Evolutionary conservation across 208 protist species (phyloP).

Genomic region (Leishmania tarentolae): DNA sequence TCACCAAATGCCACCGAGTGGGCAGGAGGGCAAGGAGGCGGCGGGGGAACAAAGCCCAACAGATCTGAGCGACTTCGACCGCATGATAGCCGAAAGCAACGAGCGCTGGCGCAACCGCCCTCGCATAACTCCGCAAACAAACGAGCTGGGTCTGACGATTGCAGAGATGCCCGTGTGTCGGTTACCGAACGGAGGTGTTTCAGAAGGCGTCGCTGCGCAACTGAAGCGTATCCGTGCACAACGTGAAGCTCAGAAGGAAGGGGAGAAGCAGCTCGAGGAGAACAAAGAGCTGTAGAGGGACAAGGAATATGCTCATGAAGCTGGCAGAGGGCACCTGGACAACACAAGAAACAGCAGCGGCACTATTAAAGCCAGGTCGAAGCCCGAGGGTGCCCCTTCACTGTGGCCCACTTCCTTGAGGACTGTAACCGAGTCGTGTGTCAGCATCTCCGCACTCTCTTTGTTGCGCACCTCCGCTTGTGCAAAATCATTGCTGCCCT

Average conservation of each 20-base stretch:
- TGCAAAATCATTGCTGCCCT: background rate
- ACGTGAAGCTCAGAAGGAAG: slow-evolving; percentile 12
- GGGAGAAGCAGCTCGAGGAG: slow-evolving; percentile 1
- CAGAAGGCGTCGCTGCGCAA: slow-evolving; percentile 1
- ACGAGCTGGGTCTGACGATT: background rate
- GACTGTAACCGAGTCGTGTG: background rate
- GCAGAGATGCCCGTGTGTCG: slow-evolving; percentile 14
- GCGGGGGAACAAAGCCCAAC: background rate
- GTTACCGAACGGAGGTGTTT: slow-evolving; percentile 24
- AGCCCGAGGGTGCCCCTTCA: background rate
- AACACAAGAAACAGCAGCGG: slow-evolving; percentile 3
- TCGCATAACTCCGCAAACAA: background rate
- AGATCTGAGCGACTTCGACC: background rate
- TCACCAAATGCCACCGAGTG: background rate
- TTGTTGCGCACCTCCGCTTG: background rate
- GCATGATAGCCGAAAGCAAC: slow-evolving; percentile 16
- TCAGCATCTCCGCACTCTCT: background rate
- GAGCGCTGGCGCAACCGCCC: slow-evolving; percentile 26
- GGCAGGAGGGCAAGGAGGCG: background rate
- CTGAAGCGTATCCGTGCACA: slow-evolving; percentile 17
- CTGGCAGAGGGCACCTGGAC: background rate
- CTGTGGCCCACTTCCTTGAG: background rate
- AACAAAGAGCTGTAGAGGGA: background rate
- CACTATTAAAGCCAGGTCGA: slow-evolving; percentile 2
- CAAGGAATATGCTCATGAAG: background rate